Conservation (phyloP, 2,329 filamentous ascomycete species). For the Aspergillus terreus region DNA sequence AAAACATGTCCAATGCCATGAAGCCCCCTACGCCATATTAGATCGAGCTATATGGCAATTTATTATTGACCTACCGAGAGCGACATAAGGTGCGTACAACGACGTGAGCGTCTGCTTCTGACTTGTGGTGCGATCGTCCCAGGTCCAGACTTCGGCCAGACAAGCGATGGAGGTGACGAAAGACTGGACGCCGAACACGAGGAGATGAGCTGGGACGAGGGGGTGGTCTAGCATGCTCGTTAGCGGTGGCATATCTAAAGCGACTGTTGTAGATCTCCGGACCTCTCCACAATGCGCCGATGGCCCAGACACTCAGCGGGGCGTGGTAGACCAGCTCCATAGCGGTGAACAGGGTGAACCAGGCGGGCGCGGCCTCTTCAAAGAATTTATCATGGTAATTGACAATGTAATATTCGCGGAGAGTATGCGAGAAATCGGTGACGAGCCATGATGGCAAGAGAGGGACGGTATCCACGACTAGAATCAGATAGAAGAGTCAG, state of each 20-base stretch:
- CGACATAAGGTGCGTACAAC: slow-evolving; percentile 57
- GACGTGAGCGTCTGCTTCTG: slow-evolving; percentile 50
- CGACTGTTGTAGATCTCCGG: slow-evolving; percentile 4
- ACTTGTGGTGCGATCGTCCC: slow-evolving; percentile 43
- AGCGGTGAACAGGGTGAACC: slow-evolving; percentile 56
- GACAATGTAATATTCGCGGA: slow-evolving; percentile 57
- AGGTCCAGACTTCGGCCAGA: slow-evolving; percentile 58
- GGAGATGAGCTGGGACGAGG: slow-evolving; percentile 56
- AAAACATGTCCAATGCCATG: slow-evolving; percentile 38
- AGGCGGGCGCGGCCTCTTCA: slow-evolving; percentile 50
- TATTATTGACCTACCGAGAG: slow-evolving; percentile 46
- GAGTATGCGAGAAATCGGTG: slow-evolving; percentile 45
- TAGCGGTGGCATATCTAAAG: background rate
- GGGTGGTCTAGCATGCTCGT: slow-evolving; percentile 47
- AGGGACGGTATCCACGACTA: slow-evolving; percentile 60
- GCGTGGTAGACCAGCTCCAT: slow-evolving; percentile 61
- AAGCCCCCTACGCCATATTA: slow-evolving; percentile 26
- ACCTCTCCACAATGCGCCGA: slow-evolving; percentile 54
- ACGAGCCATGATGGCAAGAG: slow-evolving; percentile 53
- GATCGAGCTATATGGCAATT: background rate
- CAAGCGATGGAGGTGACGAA: slow-evolving; percentile 61
- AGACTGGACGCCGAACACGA: slow-evolving; percentile 58
- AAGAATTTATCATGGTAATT: slow-evolving; percentile 65
- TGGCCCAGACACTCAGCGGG: slow-evolving; percentile 58
- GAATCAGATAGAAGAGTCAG: background rate